Percentiles rank a stretch among this genome's conserved stretches.
Evolutionary conservation across 345 rosid genomes (phyloP).

Genomic region (Cardiospermum halicacabum): DNA sequence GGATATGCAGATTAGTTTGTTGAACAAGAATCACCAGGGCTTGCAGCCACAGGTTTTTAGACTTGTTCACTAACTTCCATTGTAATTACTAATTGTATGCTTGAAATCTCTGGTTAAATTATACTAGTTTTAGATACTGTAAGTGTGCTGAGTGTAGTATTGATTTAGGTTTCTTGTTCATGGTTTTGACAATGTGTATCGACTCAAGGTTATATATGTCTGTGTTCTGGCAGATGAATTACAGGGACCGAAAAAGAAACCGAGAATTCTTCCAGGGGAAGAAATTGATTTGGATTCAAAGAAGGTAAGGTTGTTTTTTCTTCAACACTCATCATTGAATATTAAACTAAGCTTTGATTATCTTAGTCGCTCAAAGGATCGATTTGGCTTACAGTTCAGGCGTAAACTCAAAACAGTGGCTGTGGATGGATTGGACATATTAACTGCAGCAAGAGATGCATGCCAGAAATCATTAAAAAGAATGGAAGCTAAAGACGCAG

Average conservation of each 20-base stretch:
- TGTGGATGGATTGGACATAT: slow-evolving; percentile 63
- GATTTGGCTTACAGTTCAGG: slow-evolving; percentile 46
- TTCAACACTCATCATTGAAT: neutral
- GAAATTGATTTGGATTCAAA: slow-evolving; percentile 52
- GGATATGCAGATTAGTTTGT: too few relatives aligned
- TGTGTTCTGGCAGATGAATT: slow-evolving; percentile 46
- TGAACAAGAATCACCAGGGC: neutral
- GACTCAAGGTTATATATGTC: slow-evolving; percentile 20
- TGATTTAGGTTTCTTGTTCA: neutral
- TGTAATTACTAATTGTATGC: neutral
- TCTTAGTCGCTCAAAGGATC: neutral
- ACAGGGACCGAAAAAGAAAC: slow-evolving; percentile 65
- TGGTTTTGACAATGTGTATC: neutral
- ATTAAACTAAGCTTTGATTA: neutral
- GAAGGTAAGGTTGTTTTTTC: slow-evolving; percentile 41
- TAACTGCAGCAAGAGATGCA: slow-evolving; percentile 53
- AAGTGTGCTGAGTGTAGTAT: neutral
- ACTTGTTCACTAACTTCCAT: neutral
- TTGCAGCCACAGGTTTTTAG: neutral
- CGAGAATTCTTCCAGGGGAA: slow-evolving; percentile 57
- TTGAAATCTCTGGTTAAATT: neutral
- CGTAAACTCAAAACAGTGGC: slow-evolving; percentile 41
- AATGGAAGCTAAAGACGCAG: slow-evolving; percentile 56
- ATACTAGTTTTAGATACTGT: neutral
- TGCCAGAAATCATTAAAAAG: slow-evolving; percentile 49